phyloP scores from a whole-genome alignment of 148 eudicot species.

The Salicornia ramosissima region DNA sequence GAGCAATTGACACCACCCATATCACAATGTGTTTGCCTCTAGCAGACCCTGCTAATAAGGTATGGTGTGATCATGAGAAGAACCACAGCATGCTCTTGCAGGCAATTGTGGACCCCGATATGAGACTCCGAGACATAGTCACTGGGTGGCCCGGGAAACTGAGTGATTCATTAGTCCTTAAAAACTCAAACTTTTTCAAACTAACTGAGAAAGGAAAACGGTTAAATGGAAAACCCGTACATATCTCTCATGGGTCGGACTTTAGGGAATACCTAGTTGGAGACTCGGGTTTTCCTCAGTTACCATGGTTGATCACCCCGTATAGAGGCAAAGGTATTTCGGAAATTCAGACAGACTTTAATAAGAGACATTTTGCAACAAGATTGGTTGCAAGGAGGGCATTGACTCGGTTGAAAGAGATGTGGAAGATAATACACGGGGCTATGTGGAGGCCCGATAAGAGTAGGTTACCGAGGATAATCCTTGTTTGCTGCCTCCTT shows the following conservation, averaged over 20 bases:
- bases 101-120: conserved; percentile 76
- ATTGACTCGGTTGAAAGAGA: conserved; percentile 62
- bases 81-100: conserved; percentile 87
- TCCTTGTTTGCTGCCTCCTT: conserved; percentile 80
- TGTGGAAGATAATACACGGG: conserved; percentile 74
- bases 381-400: conserved; percentile 66
- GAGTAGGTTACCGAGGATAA: conserved; percentile 70
- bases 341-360: conserved; percentile 43
- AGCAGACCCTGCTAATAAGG: conserved; percentile 45
- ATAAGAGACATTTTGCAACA: conserved; percentile 56
- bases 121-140: conserved; percentile 70
- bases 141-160: conserved; percentile 87
- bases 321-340: conserved; percentile 48
- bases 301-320: conserved; percentile 84
- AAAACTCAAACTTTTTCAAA: conserved; percentile 49
- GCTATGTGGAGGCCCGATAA: conserved; percentile 92
- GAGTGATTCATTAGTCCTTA: conserved; percentile 48
- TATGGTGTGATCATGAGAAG: conserved; percentile 60
- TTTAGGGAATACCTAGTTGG: conserved; percentile 67
- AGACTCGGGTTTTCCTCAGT: conserved; percentile 53
- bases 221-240: conserved; percentile 40
- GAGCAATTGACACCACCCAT: conserved; percentile 79
- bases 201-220: conserved; percentile 63
- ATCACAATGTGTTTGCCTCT: conserved; percentile 58
- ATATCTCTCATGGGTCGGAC: conserved; percentile 40